These are phyloP conservation scores for Xylaria sp. DNA, from an alignment of 495 filamentous ascomycete species.

Conservation along the genomic window DNA sequence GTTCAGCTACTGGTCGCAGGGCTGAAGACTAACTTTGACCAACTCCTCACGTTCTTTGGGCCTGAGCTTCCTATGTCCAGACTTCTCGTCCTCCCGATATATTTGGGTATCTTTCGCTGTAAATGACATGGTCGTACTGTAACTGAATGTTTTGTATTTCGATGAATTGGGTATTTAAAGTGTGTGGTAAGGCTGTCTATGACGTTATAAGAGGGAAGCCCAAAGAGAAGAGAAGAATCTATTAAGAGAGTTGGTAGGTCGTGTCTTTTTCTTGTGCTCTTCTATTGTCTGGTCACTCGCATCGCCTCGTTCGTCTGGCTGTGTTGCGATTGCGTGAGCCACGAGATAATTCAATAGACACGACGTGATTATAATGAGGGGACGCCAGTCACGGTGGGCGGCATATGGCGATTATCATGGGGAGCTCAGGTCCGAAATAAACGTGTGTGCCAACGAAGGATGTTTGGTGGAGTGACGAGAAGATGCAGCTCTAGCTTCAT, in stretches of 20 bases:
- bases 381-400: conserved; percentile 20
- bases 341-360: conserved; percentile 2
- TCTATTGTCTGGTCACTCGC: conserved; percentile 14
- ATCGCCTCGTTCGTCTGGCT: conserved; percentile 25
- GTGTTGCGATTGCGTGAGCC: neutral
- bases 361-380: conserved; percentile 6
- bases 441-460: neutral
- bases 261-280: neutral
- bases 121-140: conserved; percentile 57
- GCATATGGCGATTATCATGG: conserved; percentile 21
- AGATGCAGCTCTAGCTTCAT: conserved; percentile 15
- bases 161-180: neutral
- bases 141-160: neutral
- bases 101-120: conserved; percentile 59
- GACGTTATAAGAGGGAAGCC: neutral
- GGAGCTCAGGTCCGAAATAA: neutral
- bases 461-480: conserved; percentile 9
- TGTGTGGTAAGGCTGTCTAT: neutral
- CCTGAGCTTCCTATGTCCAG: conserved; percentile 64
- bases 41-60: conserved; percentile 73
- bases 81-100: conserved; percentile 69
- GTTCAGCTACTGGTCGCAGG: conserved; percentile 1
- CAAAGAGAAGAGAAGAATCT: neutral
- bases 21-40: conserved; percentile 54
- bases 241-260: neutral